A percentile compares a stretch with the other conserved stretches of the same genome.
phyloP scores from a whole-genome alignment of 306 rosid genomes.

The Aeschynomene evenia region DNA sequence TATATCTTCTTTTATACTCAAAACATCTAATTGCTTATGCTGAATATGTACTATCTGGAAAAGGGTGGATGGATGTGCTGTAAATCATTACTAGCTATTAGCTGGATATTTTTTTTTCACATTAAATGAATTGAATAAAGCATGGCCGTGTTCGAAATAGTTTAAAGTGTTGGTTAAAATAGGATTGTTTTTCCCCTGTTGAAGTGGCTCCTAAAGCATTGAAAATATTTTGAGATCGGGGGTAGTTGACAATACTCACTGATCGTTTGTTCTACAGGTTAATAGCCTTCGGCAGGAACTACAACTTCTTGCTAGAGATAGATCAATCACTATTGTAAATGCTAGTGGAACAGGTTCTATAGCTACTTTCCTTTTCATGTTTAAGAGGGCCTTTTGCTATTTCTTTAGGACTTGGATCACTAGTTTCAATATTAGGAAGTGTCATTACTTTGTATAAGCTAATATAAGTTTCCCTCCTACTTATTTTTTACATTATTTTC shows the following conservation, averaged over 20 bases:
- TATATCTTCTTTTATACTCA: neutral
- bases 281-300: conserved; percentile 68
- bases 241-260: conserved; percentile 27
- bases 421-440: conserved; percentile 15
- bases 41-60: conserved; percentile 3
- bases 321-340: conserved; percentile 65
- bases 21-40: neutral
- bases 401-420: neutral
- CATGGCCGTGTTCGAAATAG: conserved; percentile 7
- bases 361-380: conserved; percentile 19
- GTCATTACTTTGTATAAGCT: conserved; percentile 13
- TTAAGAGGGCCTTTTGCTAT: neutral
- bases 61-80: neutral
- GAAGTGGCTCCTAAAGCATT: neutral
- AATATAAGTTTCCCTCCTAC: neutral
- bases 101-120: conserved; percentile 12
- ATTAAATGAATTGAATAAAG: conserved; percentile 4
- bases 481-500: conserved; percentile 19
- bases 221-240: neutral
- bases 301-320: conserved; percentile 49
- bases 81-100: neutral
- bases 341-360: conserved; percentile 60
- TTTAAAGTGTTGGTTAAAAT: conserved; percentile 14
- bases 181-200: conserved; percentile 2
- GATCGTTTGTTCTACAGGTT: conserved; percentile 55